Evolutionary conservation across 225 moss, liverwort and hornwort species (phyloP), one percentile per base, ranked within the genome.

Genomic region (Marchantia paleacea): DNA sequence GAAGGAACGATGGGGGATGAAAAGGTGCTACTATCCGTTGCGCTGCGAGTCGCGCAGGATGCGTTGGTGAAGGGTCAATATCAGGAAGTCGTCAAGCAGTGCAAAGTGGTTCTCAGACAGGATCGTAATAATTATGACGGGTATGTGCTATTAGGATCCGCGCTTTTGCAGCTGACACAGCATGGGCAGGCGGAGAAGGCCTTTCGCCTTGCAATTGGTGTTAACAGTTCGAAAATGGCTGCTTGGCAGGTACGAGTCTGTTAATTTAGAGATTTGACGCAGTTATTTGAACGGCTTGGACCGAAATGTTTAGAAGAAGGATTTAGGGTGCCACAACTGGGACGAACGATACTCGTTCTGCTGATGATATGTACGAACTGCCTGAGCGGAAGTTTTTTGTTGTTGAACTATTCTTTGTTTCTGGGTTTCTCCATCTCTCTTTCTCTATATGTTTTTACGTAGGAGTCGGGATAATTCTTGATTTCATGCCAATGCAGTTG

Each of bases 91-190:
- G 95, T 93, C 22, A 92, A 89, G 51, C 89, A 85, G 73, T 99
- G 97, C 82, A 99, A 99, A 85, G 91, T 90, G 82, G 86, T 91
- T 28, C 78, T 99, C 85, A 95, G 92, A 82, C 93, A 93, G 85
- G 93, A 99, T 81, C 89, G 92, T 74, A 88, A 83, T 60, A 91
- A 90, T 81, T 93, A 99, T 85, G 97, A 93, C 76, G 97, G 89
- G 0, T 99, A 88, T 73, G 91, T 99, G 20, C 91, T 99, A 68
- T 70, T 99, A 74, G 97, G 95, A 68, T 87, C 91, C 54, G 97
- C 97, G 22, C 89, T 99, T 31, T 87, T 90, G 65, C 90, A 91
- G 60, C 90, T 91, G 64, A 87, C 90, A 79, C 95, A 99, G 84
- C 84, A 86, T 65, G 91, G 79, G 11, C 97, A 92, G 80, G 97